These are phyloP conservation scores for Aspergillus fructus DNA, from an alignment of 2,329 filamentous ascomycete species.

Conservation along the genomic window DNA sequence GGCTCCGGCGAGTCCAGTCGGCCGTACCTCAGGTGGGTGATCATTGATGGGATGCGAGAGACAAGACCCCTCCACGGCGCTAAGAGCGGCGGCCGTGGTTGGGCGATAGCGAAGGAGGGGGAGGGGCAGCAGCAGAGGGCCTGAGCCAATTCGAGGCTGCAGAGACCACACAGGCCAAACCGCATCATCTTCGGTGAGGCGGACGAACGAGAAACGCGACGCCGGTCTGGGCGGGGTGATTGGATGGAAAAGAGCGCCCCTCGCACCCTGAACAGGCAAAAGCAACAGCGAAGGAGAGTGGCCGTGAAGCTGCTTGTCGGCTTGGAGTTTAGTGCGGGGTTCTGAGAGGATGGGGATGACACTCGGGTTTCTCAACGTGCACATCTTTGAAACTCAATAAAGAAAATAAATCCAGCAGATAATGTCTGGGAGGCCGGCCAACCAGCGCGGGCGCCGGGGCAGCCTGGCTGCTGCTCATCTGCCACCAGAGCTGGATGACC, in stretches of 20 bases:
- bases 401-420: background rate
- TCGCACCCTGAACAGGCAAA: constrained; percentile 15
- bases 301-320: background rate
- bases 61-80: constrained; percentile 7
- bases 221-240: constrained; percentile 10
- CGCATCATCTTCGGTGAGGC: constrained; percentile 22
- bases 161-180: constrained; percentile 13
- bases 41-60: background rate
- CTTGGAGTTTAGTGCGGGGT: constrained; percentile 18
- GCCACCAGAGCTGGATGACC: constrained; percentile 9
- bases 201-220: constrained; percentile 7
- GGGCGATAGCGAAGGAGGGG: constrained; percentile 1
- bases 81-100: background rate
- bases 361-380: background rate
- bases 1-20: background rate
- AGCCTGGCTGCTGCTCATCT: constrained; percentile 10
- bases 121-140: constrained; percentile 10
- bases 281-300: background rate
- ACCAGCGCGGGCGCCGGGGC: background rate
- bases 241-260: constrained; percentile 10
- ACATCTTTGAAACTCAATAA: background rate
- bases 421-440: background rate
- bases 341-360: background rate
- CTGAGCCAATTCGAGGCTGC: constrained; percentile 18
- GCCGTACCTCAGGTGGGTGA: background rate